phyloP scores from a whole-genome alignment of 768 basidiomycete genomes.

The Termitomyces sp. region DNA sequence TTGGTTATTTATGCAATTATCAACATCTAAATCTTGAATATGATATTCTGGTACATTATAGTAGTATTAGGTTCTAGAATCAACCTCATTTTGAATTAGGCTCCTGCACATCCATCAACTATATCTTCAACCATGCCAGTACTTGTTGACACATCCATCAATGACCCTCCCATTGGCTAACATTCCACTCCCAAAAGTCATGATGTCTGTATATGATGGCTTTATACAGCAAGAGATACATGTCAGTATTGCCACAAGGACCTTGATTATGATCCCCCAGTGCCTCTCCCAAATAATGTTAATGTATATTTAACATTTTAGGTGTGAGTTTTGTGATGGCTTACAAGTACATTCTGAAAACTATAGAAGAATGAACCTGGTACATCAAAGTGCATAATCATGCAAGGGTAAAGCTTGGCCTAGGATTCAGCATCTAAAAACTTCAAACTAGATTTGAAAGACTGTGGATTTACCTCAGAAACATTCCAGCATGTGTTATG shows the following conservation, averaged over 20 bases:
- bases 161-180: conserved; percentile 14
- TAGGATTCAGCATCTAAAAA: conserved; percentile 55
- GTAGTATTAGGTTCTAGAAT: no score
- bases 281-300: background rate
- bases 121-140: background rate
- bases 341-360: background rate
- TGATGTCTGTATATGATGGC: conserved; percentile 22
- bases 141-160: background rate
- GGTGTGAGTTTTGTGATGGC: background rate
- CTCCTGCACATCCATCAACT: background rate
- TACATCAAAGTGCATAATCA: conserved; percentile 42
- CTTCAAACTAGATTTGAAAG: conserved; percentile 68
- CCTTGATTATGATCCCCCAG: conserved; percentile 22
- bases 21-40: conserved; percentile 22
- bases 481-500: conserved; percentile 35
- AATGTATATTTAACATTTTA: background rate
- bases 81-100: background rate
- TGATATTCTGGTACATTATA: conserved; percentile 11
- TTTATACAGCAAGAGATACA: conserved; percentile 21
- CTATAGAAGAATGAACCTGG: conserved; percentile 8
- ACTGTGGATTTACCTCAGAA: conserved; percentile 48
- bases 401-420: conserved; percentile 47
- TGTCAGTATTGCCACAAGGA: conserved; percentile 26
- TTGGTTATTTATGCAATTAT: conserved; percentile 18
- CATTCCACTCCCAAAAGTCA: conserved; percentile 8